A percentile compares a stretch with the other conserved stretches of the same genome.
Conservation (phyloP, 352 stramenopile genomes). For the Saprolegnia parasitica region DNA sequence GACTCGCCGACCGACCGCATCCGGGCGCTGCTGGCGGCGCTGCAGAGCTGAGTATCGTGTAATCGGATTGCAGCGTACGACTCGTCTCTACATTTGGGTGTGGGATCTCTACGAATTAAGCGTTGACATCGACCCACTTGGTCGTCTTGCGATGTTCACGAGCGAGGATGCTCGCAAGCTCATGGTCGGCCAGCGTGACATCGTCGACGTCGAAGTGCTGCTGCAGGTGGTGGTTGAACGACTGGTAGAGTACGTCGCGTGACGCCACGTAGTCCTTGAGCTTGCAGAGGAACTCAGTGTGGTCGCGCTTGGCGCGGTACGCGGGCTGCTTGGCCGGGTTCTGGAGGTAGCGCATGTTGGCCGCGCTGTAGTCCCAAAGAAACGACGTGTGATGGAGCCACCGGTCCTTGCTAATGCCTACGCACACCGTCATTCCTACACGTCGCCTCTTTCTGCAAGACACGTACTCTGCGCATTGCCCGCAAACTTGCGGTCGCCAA, state of each 20-base stretch:
- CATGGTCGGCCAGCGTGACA: constrained; percentile 35
- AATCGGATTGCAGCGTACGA: neutral
- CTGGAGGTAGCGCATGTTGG: constrained; percentile 94
- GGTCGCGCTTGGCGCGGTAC: constrained; percentile 90
- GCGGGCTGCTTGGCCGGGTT: constrained; percentile 92
- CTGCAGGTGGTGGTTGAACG: constrained; percentile 46
- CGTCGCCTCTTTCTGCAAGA: neutral
- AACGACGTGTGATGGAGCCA: constrained; percentile 98
- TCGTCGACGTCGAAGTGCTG: constrained; percentile 59
- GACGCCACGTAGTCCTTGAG: constrained; percentile 69
- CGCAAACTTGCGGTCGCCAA: constrained; percentile 92
- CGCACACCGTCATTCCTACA: neutral
- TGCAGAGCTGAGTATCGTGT: neutral
- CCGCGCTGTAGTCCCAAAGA: constrained; percentile 92
- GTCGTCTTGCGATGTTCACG: constrained; percentile 66
- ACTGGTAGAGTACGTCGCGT: constrained; percentile 42
- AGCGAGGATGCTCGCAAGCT: constrained; percentile 45
- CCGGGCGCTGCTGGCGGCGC: neutral
- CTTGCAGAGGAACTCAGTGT: constrained; percentile 92
- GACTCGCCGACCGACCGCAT: constrained; percentile 3
- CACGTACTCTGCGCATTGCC: constrained; percentile 92
- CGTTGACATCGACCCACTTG: constrained; percentile 15
- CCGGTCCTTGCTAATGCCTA: constrained; percentile 85
- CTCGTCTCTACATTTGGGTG: neutral
- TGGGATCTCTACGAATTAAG: neutral